Evolutionary conservation across 495 filamentous ascomycete species (phyloP), one percentile per base, ranked within the genome.

Genomic region (Penicillium lividum): DNA sequence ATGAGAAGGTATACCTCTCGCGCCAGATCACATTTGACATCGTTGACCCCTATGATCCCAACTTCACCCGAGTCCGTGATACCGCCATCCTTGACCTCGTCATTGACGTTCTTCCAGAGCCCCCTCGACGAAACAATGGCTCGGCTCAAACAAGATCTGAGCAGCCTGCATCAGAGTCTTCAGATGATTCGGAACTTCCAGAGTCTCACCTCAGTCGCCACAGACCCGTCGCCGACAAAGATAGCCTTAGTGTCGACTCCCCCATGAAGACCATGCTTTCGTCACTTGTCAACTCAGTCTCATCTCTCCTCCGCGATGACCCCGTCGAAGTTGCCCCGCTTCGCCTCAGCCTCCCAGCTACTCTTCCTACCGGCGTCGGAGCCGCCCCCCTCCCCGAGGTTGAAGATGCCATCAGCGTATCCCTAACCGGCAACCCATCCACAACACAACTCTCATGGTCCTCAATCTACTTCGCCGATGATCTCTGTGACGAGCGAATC

Each of bases 1-100:
- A 97, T 63, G 94, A 98, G 75, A 91, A 87, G 66, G 84, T 97
- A 54, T 90, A 91, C 66, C 77, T 98, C 55, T 77, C 85, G n/a
- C 82, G 88, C 27, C 85, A 92, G 34, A 82, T 90, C 36, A 82
- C 95, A 50, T 84, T 86, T 58, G 86, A 88, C 51, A 82, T 92
- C 56, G 67, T 88, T 50, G 81, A 85, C 67, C 83, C 84, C 3
- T 81, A 82, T 40, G 94, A 97, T 73, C 89, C 91, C 11, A 83
- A 91, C 42, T 97, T 97, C 67, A 89, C 87, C 22, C 83, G 90
- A 31, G 74, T 92, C 27, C 82, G 87, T 47, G 91, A 97, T 71
- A 72, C 82, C 27, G 73, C 86, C 27, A 80, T 88, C 64, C 75
- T 91, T 57, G 92, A 95, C 71, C 72, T 97, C 33, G 81, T 86